phyloP scores from a whole-genome alignment of 2,329 filamentous ascomycete species.

The Beauveria caledonica region DNA sequence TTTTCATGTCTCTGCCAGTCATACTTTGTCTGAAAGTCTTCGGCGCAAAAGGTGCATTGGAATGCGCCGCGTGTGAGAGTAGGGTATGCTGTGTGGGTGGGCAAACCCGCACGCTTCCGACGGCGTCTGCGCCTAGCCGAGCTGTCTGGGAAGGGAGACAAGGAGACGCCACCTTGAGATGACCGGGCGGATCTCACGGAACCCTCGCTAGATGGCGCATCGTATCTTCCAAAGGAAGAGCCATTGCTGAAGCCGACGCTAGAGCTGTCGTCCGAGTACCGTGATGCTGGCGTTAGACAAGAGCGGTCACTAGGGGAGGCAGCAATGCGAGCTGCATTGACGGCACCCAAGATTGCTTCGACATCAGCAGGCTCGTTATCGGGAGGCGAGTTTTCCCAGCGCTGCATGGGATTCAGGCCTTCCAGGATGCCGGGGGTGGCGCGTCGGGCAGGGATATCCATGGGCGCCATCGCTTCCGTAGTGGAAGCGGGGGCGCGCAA shows the following conservation, averaged over 20 bases:
- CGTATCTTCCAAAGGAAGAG: constrained; percentile 5
- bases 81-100: not conserved
- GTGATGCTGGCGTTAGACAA: constrained; percentile 2
- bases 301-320: constrained; percentile 4
- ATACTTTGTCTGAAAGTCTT: constrained; percentile 59
- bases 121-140: not conserved
- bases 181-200: constrained; percentile 1
- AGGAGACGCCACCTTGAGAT: not conserved
- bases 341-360: constrained; percentile 21
- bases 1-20: constrained; percentile 67
- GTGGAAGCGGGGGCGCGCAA: constrained; percentile 47
- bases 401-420: constrained; percentile 21
- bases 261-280: not conserved
- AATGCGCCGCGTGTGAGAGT: constrained; percentile 27
- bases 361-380: constrained; percentile 24
- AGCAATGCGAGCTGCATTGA: constrained; percentile 16
- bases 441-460: constrained; percentile 46
- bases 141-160: not conserved
- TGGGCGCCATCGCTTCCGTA: constrained; percentile 22
- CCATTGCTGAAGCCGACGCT: constrained; percentile 8
- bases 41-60: constrained; percentile 62
- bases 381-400: constrained; percentile 26
- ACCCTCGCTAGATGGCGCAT: not conserved
- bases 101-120: not conserved
- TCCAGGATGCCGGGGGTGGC: constrained; percentile 26